Conservation (phyloP, 768 basidiomycete genomes). For the Hydnomerulius pinastri region DNA sequence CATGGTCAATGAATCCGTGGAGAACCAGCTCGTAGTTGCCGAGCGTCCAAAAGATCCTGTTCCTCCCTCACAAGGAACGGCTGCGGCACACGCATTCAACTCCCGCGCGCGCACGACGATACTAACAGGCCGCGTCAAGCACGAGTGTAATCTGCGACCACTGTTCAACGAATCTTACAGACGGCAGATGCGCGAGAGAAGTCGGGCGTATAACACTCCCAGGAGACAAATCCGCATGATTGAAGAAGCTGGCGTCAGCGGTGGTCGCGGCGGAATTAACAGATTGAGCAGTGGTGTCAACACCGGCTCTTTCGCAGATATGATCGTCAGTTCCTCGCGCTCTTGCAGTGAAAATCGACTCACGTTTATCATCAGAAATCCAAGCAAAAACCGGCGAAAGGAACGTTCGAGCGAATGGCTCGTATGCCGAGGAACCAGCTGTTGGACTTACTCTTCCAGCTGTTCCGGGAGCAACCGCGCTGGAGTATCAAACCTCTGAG, state of each 20-base stretch:
- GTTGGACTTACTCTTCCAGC: constrained; percentile 75
- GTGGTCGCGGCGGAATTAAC: constrained; percentile 74
- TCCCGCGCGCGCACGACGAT: constrained; percentile 74
- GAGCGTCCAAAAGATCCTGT: constrained; percentile 71
- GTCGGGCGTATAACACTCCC: constrained; percentile 66
- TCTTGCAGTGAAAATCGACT: constrained; percentile 4
- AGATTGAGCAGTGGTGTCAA: constrained; percentile 76
- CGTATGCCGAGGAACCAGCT: constrained; percentile 89
- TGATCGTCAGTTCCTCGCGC: constrained; percentile 54
- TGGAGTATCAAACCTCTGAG: constrained; percentile 81
- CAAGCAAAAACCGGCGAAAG: constrained; percentile 67
- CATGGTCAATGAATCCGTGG: constrained; percentile 82
- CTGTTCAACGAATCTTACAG: constrained; percentile 68
- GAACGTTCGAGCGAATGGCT: constrained; percentile 84
- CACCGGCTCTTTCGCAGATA: constrained; percentile 58
- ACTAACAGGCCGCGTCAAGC: constrained; percentile 77
- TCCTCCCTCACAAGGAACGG: constrained; percentile 40
- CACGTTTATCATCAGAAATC: constrained; percentile 44
- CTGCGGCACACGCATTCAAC: constrained; percentile 43
- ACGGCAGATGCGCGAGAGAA: constrained; percentile 70
- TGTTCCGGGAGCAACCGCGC: constrained; percentile 76
- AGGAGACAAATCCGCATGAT: constrained; percentile 69
- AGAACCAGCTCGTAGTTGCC: constrained; percentile 85
- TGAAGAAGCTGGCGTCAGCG: constrained; percentile 67
- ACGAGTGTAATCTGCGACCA: constrained; percentile 76